Conservation (phyloP, 345 rosid genomes). For the Garcia nutans region DNA sequence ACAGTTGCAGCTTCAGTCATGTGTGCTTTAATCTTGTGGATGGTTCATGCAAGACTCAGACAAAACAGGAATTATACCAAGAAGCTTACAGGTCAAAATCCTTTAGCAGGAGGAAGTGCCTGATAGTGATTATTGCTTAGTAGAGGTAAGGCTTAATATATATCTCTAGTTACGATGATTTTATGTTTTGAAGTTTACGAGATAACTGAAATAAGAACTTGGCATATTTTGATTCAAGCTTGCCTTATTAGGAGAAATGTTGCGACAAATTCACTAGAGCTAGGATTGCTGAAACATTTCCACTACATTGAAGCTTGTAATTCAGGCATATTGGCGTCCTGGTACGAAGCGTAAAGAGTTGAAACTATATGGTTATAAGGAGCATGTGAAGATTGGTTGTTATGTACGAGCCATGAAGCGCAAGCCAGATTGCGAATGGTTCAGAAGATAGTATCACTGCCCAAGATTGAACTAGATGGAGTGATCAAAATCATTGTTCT, state of each 20-base stretch:
- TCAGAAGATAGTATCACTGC: neutral
- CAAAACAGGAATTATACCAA: constrained; percentile 6
- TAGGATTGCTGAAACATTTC: no score
- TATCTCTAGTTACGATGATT: no score
- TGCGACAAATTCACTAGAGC: no score
- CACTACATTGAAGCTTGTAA: no score
- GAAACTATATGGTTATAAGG: neutral
- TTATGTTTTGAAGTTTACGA: no score
- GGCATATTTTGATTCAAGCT: no score
- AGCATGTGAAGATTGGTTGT: neutral
- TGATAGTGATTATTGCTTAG: neutral
- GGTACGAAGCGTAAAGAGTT: neutral
- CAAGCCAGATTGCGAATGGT: neutral
- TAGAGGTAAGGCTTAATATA: neutral
- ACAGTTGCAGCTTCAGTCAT: constrained; percentile 17
- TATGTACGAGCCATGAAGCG: neutral
- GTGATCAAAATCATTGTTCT: neutral
- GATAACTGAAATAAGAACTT: no score
- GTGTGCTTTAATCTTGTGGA: constrained; percentile 23
- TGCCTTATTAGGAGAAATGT: no score
- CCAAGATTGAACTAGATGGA: neutral
- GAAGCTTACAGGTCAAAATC: neutral
- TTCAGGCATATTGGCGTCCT: neutral
- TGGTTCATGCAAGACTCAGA: constrained; percentile 15
- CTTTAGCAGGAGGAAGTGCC: neutral